phyloP scores from a whole-genome alignment of 176 grass and related monocot species.

The Musa beccarii region DNA sequence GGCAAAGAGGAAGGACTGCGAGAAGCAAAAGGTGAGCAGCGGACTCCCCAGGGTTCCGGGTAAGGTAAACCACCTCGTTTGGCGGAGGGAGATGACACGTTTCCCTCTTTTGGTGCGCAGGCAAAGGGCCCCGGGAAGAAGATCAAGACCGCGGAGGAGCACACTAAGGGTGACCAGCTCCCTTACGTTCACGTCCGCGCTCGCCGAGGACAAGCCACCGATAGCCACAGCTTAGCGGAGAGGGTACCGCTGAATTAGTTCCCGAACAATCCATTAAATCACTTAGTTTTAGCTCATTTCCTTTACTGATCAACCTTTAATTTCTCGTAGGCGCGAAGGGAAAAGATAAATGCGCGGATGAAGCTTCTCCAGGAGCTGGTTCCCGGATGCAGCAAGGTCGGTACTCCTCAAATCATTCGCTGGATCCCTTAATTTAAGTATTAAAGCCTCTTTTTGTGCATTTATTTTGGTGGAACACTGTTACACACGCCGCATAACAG shows the following conservation, averaged over 20 bases:
- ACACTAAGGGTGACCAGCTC: neutral
- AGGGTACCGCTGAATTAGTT: neutral
- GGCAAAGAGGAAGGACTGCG: constrained; percentile 19
- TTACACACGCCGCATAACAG: too few species aligned
- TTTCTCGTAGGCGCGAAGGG: constrained; percentile 14
- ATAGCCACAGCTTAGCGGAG: constrained; percentile 22
- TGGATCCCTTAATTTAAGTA: neutral
- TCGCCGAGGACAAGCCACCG: constrained; percentile 21
- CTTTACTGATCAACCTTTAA: neutral
- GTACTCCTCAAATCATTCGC: neutral
- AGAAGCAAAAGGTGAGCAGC: neutral
- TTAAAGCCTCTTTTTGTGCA: too few species aligned
- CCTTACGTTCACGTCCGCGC: constrained; percentile 17
- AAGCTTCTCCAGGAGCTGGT: constrained; percentile 21
- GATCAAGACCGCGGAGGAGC: constrained; percentile 1
- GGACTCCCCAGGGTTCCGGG: too few species aligned
- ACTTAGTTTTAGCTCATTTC: neutral
- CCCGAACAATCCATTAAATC: neutral
- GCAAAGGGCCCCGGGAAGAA: neutral
- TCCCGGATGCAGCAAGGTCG: constrained; percentile 20
- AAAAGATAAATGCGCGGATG: constrained; percentile 22
- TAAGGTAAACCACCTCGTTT: neutral
- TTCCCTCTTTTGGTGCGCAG: neutral
- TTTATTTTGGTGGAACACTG: too few species aligned
- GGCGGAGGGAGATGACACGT: constrained; percentile 11